Conservation (phyloP, 1,284 basidiomycete genomes). For the Austroboletus niveus region DNA sequence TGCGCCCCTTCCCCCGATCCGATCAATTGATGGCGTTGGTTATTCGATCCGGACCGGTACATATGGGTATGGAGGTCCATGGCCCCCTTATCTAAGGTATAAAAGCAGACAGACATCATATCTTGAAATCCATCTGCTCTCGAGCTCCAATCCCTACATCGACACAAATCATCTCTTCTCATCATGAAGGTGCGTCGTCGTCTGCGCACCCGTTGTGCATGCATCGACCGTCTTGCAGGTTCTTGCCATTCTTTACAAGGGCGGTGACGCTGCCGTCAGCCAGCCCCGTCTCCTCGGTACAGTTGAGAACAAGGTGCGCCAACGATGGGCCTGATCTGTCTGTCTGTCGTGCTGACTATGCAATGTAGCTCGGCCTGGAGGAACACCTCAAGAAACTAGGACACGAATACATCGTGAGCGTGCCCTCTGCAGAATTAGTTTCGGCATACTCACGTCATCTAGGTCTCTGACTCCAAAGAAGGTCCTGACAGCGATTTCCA, state of each 20-base stretch:
- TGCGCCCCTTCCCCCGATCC: neutral
- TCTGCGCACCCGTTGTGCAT: neutral
- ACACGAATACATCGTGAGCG: slow-evolving; percentile 69
- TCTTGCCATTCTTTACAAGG: slow-evolving; percentile 80
- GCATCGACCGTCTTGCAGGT: slow-evolving; percentile 44
- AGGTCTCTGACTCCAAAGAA: slow-evolving; percentile 87
- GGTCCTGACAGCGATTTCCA: slow-evolving; percentile 84
- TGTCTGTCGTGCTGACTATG: slow-evolving; percentile 6
- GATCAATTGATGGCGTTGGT: slow-evolving; percentile 10
- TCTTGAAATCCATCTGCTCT: neutral
- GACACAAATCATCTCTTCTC: slow-evolving; percentile 1
- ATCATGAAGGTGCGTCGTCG: slow-evolving; percentile 26
- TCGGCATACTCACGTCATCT: neutral
- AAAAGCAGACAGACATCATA: slow-evolving; percentile 11
- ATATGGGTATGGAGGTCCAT: neutral
- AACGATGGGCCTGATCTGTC: neutral
- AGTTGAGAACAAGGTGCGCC: slow-evolving; percentile 76
- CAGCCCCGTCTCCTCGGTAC: slow-evolving; percentile 89
- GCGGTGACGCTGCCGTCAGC: slow-evolving; percentile 69
- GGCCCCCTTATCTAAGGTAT: slow-evolving; percentile 14
- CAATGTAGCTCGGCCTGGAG: slow-evolving; percentile 63
- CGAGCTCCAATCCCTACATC: neutral
- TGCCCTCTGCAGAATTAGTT: slow-evolving; percentile 2
- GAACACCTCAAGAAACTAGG: slow-evolving; percentile 74
- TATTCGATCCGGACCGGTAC: slow-evolving; percentile 1